phyloP scores from a whole-genome alignment of 768 basidiomycete species.

The Clavulina sp. region DNA sequence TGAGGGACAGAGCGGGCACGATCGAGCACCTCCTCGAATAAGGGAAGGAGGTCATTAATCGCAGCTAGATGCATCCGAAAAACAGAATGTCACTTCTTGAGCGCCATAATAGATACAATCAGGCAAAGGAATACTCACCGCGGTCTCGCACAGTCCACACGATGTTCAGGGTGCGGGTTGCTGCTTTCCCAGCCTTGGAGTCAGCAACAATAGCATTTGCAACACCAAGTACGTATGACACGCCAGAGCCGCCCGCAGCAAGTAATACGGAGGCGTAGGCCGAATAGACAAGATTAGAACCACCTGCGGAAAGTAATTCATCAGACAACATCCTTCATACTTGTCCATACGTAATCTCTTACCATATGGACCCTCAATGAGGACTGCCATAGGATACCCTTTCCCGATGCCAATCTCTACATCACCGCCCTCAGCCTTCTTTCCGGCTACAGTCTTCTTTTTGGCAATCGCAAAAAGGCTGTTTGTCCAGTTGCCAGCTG shows the following conservation, averaged over 20 bases:
- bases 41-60: not conserved
- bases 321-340: no score
- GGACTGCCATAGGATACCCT: not conserved
- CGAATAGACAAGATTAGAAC: not conserved
- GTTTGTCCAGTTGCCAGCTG: conserved; percentile 1
- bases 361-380: conserved; percentile 2
- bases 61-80: not conserved
- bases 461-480: not conserved
- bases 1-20: not conserved
- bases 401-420: not conserved
- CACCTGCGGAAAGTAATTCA: not conserved
- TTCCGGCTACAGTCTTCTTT: not conserved
- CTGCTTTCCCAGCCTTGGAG: not conserved
- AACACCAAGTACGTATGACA: conserved; percentile 2
- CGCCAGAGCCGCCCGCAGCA: not conserved
- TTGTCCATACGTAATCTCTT: not conserved
- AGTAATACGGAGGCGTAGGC: conserved; percentile 1
- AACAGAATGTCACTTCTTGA: not conserved
- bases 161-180: not conserved
- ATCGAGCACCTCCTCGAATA: not conserved
- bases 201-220: not conserved
- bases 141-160: not conserved
- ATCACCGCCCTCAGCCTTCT: no score
- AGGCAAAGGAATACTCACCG: not conserved
- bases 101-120: not conserved